A percentile compares a stretch with the other conserved stretches of the same genome.
Evolutionary conservation across 1,284 basidiomycete genomes (phyloP).

Genomic region (Hemileia vastatrix): DNA sequence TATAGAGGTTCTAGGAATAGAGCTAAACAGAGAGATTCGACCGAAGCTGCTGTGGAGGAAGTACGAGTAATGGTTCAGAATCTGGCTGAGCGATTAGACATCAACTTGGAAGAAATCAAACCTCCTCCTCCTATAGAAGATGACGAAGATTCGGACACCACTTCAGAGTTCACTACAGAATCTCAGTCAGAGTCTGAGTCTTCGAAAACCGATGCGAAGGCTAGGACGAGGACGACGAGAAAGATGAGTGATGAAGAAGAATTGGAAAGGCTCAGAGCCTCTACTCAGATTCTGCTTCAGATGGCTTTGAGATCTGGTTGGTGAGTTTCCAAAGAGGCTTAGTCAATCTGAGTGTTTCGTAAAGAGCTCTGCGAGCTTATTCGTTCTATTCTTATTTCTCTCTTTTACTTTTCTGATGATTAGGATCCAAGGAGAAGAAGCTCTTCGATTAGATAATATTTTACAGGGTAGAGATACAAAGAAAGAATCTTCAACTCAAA

Average conservation of each 20-base stretch:
- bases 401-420: too few species aligned
- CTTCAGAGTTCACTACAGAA: neutral
- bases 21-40: conserved; percentile 35
- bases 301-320: conserved; percentile 32
- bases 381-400: too few species aligned
- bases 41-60: conserved; percentile 33
- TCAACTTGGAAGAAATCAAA: conserved; percentile 25
- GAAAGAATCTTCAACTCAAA: too few species aligned
- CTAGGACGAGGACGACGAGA: neutral
- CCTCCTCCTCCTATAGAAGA: neutral
- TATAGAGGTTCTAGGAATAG: conserved; percentile 36
- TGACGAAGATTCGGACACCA: neutral
- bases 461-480: too few species aligned
- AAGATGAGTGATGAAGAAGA: conserved; percentile 23
- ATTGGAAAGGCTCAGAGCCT: conserved; percentile 28
- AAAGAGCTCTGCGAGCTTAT: too few species aligned
- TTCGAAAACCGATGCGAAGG: neutral
- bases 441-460: too few species aligned
- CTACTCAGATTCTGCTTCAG: conserved; percentile 31
- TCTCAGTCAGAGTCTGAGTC: neutral
- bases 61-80: conserved; percentile 28
- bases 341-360: too few species aligned
- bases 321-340: too few species aligned
- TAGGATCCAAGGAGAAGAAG: too few species aligned
- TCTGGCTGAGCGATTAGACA: conserved; percentile 27